Percentiles rank a stretch among this genome's conserved stretches.
phyloP scores from a whole-genome alignment of 257 asterid species.

The Henckelia pumila region DNA sequence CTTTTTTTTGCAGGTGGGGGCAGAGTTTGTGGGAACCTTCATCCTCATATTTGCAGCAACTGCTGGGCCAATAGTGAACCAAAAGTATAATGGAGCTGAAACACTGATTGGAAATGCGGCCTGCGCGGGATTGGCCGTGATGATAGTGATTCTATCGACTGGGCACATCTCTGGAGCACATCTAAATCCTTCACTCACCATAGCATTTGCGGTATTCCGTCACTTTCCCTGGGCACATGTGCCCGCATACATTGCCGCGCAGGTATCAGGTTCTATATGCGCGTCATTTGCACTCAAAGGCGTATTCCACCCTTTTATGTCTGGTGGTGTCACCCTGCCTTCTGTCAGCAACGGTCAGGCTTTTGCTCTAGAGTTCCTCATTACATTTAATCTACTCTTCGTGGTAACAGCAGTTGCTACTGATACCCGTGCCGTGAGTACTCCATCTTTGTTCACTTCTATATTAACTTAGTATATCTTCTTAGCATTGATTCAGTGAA shows the following conservation, averaged over 20 bases:
- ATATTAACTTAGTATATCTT: background rate
- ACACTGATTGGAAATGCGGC: constrained; percentile 78
- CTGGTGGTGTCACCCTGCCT: constrained; percentile 86
- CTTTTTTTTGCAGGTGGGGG: constrained; percentile 54
- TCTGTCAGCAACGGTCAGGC: constrained; percentile 74
- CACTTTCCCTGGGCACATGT: constrained; percentile 93
- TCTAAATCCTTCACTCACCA: constrained; percentile 78
- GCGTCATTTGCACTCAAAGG: constrained; percentile 90
- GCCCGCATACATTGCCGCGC: constrained; percentile 80
- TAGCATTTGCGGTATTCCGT: constrained; percentile 84
- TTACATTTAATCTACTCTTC: constrained; percentile 72
- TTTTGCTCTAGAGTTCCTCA: constrained; percentile 83
- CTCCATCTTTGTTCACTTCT: background rate
- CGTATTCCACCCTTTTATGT: constrained; percentile 67
- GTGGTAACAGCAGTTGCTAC: constrained; percentile 95
- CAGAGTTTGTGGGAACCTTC: constrained; percentile 93
- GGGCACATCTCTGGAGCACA: constrained; percentile 98
- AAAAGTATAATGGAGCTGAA: constrained; percentile 67
- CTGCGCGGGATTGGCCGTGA: constrained; percentile 80
- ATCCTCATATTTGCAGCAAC: constrained; percentile 82
- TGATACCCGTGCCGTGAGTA: constrained; percentile 77
- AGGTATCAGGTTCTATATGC: constrained; percentile 83
- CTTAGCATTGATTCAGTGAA: background rate
- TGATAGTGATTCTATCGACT: constrained; percentile 79
- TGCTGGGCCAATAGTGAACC: constrained; percentile 87